These are phyloP conservation scores for Nemania diffusa DNA, from an alignment of 2,329 filamentous ascomycete species.

Conservation along the genomic window DNA sequence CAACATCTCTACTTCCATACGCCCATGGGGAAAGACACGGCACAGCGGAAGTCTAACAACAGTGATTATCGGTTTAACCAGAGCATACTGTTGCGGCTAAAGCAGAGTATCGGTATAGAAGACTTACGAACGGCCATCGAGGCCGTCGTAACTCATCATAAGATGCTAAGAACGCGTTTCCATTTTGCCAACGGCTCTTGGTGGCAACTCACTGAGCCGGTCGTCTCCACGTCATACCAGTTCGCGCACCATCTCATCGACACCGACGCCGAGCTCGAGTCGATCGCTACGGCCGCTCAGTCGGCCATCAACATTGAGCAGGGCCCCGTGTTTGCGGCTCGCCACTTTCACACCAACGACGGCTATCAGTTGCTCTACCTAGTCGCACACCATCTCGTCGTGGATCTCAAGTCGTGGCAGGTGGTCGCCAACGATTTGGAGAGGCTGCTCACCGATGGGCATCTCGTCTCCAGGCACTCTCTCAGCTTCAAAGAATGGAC, in stretches of 20 bases:
- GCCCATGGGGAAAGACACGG: conserved; percentile 52
- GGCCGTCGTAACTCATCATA: conserved; percentile 60
- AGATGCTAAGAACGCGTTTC: conserved; percentile 63
- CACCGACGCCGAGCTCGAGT: conserved; percentile 55
- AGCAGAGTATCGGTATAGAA: conserved; percentile 53
- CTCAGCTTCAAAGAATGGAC: conserved; percentile 63
- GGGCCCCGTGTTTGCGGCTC: conserved; percentile 62
- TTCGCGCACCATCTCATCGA: conserved; percentile 56
- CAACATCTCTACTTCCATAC: conserved; percentile 65
- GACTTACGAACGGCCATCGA: conserved; percentile 61
- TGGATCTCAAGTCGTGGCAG: conserved; percentile 63
- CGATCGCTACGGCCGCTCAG: conserved; percentile 56
- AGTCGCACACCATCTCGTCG: conserved; percentile 62
- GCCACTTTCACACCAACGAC: conserved; percentile 59
- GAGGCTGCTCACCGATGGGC: conserved; percentile 58
- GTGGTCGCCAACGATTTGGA: conserved; percentile 62
- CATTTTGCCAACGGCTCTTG: conserved; percentile 53
- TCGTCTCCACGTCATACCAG: conserved; percentile 56
- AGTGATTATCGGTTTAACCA: conserved; percentile 62
- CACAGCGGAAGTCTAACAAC: conserved; percentile 46
- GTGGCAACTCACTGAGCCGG: conserved; percentile 58
- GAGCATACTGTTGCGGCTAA: conserved; percentile 60
- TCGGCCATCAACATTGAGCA: conserved; percentile 59
- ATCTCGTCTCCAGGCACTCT: conserved; percentile 56
- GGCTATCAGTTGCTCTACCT: conserved; percentile 61